phyloP scores from a whole-genome alignment of 495 filamentous ascomycete genomes.

The Penicillium parvum region DNA sequence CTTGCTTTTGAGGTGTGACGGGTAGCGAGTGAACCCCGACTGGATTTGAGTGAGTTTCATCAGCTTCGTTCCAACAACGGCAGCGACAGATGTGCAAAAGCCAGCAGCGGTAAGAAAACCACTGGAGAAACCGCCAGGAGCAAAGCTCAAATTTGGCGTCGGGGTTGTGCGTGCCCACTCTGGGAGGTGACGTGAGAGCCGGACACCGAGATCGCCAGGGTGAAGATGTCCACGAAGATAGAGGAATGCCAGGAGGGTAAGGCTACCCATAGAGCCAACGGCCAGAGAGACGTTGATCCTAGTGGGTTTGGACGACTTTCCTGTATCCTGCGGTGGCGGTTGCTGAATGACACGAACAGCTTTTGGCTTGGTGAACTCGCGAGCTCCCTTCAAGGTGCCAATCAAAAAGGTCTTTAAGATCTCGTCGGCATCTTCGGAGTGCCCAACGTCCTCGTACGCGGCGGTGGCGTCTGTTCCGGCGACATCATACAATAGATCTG shows the following conservation, averaged over 20 bases:
- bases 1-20: constrained; percentile 26
- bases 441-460: constrained; percentile 49
- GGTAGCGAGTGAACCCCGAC: constrained; percentile 34
- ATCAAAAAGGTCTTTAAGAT: constrained; percentile 20
- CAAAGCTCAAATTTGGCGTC: not conserved
- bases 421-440: constrained; percentile 36
- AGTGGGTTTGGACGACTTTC: not conserved
- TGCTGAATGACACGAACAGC: constrained; percentile 21
- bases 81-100: constrained; percentile 2
- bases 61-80: constrained; percentile 1
- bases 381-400: constrained; percentile 23
- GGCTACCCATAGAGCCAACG: not conserved
- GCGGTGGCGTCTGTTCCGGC: constrained; percentile 51
- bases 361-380: constrained; percentile 9
- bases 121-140: not conserved
- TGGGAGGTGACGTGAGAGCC: not conserved
- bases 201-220: not conserved
- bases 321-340: not conserved
- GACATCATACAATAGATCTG: constrained; percentile 40
- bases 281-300: not conserved
- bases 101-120: constrained; percentile 8
- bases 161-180: not conserved
- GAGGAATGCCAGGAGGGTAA: not conserved
- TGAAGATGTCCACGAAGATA: not conserved
- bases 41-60: constrained; percentile 24